These are phyloP conservation scores for Priceomyces castillae DNA, from an alignment of 805 yeast genomes.

Conservation along the genomic window DNA sequence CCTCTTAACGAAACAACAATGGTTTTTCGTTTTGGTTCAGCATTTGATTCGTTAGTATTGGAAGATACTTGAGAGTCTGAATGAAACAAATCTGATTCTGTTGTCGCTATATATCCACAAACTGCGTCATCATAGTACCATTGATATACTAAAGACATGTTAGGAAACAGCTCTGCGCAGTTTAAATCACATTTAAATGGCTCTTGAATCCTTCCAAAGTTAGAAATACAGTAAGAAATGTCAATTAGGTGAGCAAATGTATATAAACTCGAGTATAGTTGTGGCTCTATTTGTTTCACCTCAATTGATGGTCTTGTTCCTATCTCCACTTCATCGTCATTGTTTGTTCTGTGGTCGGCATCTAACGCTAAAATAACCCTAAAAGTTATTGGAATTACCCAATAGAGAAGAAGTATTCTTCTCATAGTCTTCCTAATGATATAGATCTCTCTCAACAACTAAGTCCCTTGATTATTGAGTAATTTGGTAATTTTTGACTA, in stretches of 20 bases:
- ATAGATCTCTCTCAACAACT: too few relatives aligned
- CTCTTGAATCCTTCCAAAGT: conserved; percentile 22
- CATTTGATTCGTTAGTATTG: conserved; percentile 14
- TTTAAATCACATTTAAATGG: conserved; percentile 40
- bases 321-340: background rate
- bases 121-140: conserved; percentile 40
- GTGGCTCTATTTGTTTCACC: conserved; percentile 20
- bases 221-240: conserved; percentile 41
- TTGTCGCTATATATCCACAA: conserved; percentile 38
- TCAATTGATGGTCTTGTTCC: conserved; percentile 2
- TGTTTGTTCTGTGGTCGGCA: background rate
- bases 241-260: conserved; percentile 43
- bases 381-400: background rate
- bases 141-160: conserved; percentile 36
- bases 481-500: too few relatives aligned
- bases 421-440: too few relatives aligned
- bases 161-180: conserved; percentile 35
- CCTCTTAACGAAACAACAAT: conserved; percentile 40
- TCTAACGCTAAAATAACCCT: background rate
- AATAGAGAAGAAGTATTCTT: background rate
- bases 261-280: conserved; percentile 27
- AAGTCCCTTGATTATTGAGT: too few relatives aligned
- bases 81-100: conserved; percentile 24
- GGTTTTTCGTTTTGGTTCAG: conserved; percentile 17
- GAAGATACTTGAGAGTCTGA: too few relatives aligned